phyloP scores from a whole-genome alignment of 257 asterid species.

The Apocynum venetum region DNA sequence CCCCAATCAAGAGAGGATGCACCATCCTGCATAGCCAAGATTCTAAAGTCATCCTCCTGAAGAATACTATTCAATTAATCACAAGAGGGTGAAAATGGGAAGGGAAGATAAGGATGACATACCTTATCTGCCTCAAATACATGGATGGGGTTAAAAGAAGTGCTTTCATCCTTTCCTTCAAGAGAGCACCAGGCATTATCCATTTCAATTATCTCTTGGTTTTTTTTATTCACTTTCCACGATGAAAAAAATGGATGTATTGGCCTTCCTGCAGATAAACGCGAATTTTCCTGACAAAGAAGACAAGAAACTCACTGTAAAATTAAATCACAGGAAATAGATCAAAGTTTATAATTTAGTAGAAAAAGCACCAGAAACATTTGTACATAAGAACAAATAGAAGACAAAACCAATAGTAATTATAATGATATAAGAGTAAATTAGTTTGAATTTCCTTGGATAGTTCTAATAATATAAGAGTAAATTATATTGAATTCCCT shows the following conservation, averaged over 20 bases:
- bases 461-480: too few species aligned
- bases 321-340: background rate
- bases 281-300: slow-evolving; percentile 68
- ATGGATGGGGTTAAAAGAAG: slow-evolving; percentile 64
- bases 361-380: background rate
- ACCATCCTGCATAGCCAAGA: slow-evolving; percentile 48
- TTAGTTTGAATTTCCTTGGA: background rate
- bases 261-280: slow-evolving; percentile 79
- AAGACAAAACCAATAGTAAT: background rate
- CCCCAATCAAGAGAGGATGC: slow-evolving; percentile 58
- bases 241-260: slow-evolving; percentile 87
- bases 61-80: background rate
- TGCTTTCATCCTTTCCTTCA: slow-evolving; percentile 45
- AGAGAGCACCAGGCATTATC: slow-evolving; percentile 33
- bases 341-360: slow-evolving; percentile 2
- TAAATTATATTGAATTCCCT: background rate
- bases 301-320: background rate
- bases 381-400: background rate
- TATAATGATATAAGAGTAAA: too few species aligned
- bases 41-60: background rate
- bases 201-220: slow-evolving; percentile 47
- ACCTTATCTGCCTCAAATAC: slow-evolving; percentile 76
- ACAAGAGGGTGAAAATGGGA: slow-evolving; percentile 2
- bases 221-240: slow-evolving; percentile 54
- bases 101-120: slow-evolving; percentile 15